These are phyloP conservation scores for Fonsecaea multimorphosa DNA, from an alignment of 2,329 filamentous ascomycete genomes.

Conservation along the genomic window DNA sequence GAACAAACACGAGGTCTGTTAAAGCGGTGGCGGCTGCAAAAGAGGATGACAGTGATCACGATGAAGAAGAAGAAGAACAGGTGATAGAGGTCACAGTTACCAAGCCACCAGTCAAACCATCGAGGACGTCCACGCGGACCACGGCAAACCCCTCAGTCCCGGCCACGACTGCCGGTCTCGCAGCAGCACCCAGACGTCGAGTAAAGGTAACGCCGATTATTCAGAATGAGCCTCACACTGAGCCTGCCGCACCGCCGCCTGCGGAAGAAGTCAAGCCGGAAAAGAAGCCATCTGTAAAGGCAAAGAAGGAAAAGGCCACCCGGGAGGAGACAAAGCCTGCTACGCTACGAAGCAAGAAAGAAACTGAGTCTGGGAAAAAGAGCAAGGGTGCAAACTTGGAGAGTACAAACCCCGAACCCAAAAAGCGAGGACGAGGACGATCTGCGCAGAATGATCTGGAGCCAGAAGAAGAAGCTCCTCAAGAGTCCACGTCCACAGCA, in stretches of 20 bases:
- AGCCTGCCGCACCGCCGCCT: slow-evolving; percentile 15
- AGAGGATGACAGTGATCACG: slow-evolving; percentile 1
- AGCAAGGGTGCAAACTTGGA: slow-evolving; percentile 13
- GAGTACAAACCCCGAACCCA: slow-evolving; percentile 23
- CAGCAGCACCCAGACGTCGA: slow-evolving; percentile 38
- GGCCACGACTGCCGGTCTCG: slow-evolving; percentile 22
- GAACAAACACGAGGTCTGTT: slow-evolving; percentile 5
- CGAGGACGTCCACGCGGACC: slow-evolving; percentile 16
- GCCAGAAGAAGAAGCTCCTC: slow-evolving; percentile 4
- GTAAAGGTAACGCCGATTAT: slow-evolving; percentile 39
- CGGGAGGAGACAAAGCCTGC: slow-evolving; percentile 19
- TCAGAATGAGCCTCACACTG: slow-evolving; percentile 4
- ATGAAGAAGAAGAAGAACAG: slow-evolving; percentile 21
- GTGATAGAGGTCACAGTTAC: slow-evolving; percentile 12
- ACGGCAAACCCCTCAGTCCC: slow-evolving; percentile 14
- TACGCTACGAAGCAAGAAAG: slow-evolving; percentile 27
- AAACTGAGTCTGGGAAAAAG: slow-evolving; percentile 11
- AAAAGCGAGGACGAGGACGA: slow-evolving; percentile 28
- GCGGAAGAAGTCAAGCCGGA: slow-evolving; percentile 18
- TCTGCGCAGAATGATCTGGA: slow-evolving; percentile 21
- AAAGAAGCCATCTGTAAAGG: slow-evolving; percentile 29
- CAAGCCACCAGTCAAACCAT: slow-evolving; percentile 14
- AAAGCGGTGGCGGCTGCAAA: slow-evolving; percentile 7
- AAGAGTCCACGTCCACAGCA: slow-evolving; percentile 10
- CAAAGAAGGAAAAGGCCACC: slow-evolving; percentile 30